Evolutionary conservation across 2,329 filamentous ascomycete species (phyloP), one percentile per base, ranked within the genome.

Genomic region (Claviceps sp.): DNA sequence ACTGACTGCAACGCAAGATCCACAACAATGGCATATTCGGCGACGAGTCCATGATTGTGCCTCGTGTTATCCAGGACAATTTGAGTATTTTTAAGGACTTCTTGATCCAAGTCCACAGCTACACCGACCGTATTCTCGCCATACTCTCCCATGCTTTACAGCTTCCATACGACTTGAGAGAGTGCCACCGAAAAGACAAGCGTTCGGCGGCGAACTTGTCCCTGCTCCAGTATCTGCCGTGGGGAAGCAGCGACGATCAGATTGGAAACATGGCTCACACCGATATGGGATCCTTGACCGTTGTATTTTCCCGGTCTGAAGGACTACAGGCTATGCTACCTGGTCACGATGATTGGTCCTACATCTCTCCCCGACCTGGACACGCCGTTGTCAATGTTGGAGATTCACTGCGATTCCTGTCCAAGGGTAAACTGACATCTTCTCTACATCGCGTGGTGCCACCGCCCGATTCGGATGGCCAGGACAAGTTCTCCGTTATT

Each of bases 1-100:
- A 65, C 89, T 89, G 55, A 95, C 95, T 95, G 95, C 73, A 95
- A 89, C 4, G 30, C 10, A 34, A 54, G 53, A 52, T 54, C 39
- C 50, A 52, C 47, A 54, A 52, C 19, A 52, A 54, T 40, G 53
- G 47, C 11, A 47, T 54, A 22, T 52, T 54, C 19, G 50, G 53
- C 24, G 24, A 17, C 5, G 51, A 47, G 47, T 46, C 24, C 43
- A 30, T 46, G 48, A 44, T 50, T 42, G 49, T 54, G 30, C 48
- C 47, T 44, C 41, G 44, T 8, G 17, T 47, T 16, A 50, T 54
- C 26, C 34, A 54, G 16, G 50, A 49, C 19, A 52, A 52, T 39
- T 41, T 54, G 50, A 14, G 14, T 2, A 50, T 52, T 17, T 54
- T 54, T 30, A 45, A 48, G 14, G 39, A 43, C 5, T 54, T 54